These are phyloP conservation scores for Coemansia sp. DNA, from an alignment of 192 early-diverging fungal species.

Conservation along the genomic window DNA sequence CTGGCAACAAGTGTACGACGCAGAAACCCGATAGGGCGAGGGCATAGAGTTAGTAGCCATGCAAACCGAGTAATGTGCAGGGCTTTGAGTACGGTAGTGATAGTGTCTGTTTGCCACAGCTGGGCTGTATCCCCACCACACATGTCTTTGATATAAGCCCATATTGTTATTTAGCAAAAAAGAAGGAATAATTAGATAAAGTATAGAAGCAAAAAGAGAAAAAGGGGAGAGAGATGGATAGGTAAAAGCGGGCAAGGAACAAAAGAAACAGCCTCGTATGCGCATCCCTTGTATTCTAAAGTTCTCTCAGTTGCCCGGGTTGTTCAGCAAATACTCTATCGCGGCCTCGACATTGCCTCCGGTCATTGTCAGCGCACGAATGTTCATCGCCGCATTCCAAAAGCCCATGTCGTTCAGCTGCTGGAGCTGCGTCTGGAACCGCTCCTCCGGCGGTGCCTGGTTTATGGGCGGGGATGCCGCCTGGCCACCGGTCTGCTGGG, in stretches of 20 bases:
- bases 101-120: too few species aligned
- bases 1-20: too few species aligned
- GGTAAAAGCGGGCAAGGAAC: neutral
- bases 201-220: neutral
- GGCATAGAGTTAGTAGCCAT: too few species aligned
- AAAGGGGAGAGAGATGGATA: neutral
- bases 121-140: too few species aligned
- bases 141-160: too few species aligned
- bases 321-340: slow-evolving; percentile 71
- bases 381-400: slow-evolving; percentile 82
- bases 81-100: too few species aligned
- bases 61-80: too few species aligned
- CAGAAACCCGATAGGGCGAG: too few species aligned
- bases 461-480: neutral
- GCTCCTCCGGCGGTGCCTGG: slow-evolving; percentile 49
- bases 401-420: slow-evolving; percentile 96
- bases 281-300: too few species aligned
- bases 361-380: slow-evolving; percentile 76
- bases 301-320: slow-evolving; percentile 16
- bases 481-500: neutral
- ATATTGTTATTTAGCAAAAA: too few species aligned
- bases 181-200: neutral
- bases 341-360: slow-evolving; percentile 92
- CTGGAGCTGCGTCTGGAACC: slow-evolving; percentile 74
- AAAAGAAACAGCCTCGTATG: too few species aligned